Evolutionary conservation across 2,329 filamentous ascomycete genomes (phyloP), one percentile per base, ranked within the genome.

Genomic region (Botrytis sinoallii): DNA sequence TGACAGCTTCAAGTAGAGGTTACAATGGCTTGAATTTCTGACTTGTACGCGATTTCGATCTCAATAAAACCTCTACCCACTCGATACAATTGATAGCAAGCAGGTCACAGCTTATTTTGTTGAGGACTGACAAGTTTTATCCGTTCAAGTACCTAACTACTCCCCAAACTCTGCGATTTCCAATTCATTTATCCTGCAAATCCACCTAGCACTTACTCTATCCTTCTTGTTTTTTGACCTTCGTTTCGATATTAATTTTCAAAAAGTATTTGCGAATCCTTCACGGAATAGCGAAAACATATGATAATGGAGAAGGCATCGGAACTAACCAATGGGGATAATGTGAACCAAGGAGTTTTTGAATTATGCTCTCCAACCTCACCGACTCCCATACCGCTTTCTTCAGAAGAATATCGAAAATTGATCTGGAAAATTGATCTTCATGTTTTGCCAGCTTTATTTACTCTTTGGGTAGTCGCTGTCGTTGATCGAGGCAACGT

Each of bases 361-460:
- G 32, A 38, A 9, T n/a, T 44, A 38, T 18, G 32, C 7, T 32
- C 44, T 52, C 20, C 29, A 2, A n/a, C 25, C 4, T 14, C 44
- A n/a, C 25, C 64, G 10, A 52, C 12, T 25, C 20, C 32, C 16
- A 66, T 8, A n/a, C 5, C 29, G 8, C 29, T 52, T 5, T 52
- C 64, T 67, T 14, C 44, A 16, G 35, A 67, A 38, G 12, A n/a
- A 12, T 38, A n/a, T 67, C 22, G 44, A 20, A 67, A n/a, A 12
- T 67, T 52, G 16, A 67, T 67, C 32, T 52, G 40, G 61, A 64
- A 64, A n/a, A 64, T 64, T 22, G n/a, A 64, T 32, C 61, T 29
- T 44, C 61, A 44, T 64, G 40, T 64, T 44, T 64, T 44, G 38
- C 61, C 40, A 64, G 61, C n/a, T 20, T 64, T 44, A 8, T 64